These are phyloP conservation scores for Fonsecaea nubica DNA, from an alignment of 2,329 filamentous ascomycete genomes.

Conservation along the genomic window DNA sequence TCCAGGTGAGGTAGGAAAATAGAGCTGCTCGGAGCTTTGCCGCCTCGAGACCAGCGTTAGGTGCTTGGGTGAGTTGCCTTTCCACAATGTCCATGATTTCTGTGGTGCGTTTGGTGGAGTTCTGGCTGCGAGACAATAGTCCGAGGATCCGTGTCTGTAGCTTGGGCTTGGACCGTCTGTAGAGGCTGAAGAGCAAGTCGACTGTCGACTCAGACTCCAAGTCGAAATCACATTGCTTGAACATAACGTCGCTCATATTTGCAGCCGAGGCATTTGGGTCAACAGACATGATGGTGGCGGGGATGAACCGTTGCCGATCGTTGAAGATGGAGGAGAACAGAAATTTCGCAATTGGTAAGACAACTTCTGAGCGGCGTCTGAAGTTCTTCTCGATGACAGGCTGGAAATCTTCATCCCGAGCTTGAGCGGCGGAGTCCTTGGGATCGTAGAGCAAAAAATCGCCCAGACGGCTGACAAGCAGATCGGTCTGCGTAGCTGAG, in stretches of 20 bases:
- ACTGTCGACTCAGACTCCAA: constrained; percentile 73
- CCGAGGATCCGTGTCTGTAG: constrained; percentile 78
- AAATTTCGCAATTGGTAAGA: constrained; percentile 65
- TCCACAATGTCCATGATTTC: constrained; percentile 73
- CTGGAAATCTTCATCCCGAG: constrained; percentile 43
- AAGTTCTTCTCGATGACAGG: constrained; percentile 46
- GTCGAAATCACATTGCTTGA: constrained; percentile 75
- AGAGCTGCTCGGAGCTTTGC: constrained; percentile 81
- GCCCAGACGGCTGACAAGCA: constrained; percentile 76
- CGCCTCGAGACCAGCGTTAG: constrained; percentile 71
- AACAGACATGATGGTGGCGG: constrained; percentile 81
- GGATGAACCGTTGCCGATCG: constrained; percentile 81
- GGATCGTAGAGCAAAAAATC: constrained; percentile 75
- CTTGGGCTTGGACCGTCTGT: constrained; percentile 72
- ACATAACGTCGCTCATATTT: constrained; percentile 83
- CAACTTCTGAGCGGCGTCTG: constrained; percentile 41
- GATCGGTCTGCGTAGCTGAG: constrained; percentile 72
- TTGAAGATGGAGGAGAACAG: constrained; percentile 85
- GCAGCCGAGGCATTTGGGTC: constrained; percentile 82
- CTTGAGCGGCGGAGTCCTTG: constrained; percentile 42
- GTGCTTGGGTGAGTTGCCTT: constrained; percentile 61
- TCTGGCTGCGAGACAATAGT: constrained; percentile 76
- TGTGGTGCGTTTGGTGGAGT: constrained; percentile 72
- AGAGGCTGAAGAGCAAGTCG: constrained; percentile 71
- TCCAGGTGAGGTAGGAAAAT: constrained; percentile 86